Conservation (phyloP, 2,329 filamentous ascomycete species). For the Myriosclerotinia scirpicola region DNA sequence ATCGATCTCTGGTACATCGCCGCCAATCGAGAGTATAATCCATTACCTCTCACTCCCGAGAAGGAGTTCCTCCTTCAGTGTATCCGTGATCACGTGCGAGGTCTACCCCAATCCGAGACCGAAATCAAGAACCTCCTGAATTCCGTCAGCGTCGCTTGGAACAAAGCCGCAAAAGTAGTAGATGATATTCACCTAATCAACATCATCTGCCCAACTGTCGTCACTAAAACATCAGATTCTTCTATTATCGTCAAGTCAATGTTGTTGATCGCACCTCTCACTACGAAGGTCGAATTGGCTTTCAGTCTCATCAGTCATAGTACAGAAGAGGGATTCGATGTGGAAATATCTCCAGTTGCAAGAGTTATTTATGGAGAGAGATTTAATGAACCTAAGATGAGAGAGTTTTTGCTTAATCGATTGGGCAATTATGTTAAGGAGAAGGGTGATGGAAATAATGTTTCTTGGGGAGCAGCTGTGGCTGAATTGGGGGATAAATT, state of each 20-base stretch:
- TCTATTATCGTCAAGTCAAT: conserved; percentile 60
- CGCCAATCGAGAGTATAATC: conserved; percentile 53
- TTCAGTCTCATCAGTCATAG: conserved; percentile 55
- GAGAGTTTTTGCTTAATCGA: conserved; percentile 64
- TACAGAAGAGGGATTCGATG: conserved; percentile 51
- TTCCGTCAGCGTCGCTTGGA: conserved; percentile 64
- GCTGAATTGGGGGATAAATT: conserved; percentile 57
- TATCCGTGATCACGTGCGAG: conserved; percentile 66
- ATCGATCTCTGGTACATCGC: conserved; percentile 73
- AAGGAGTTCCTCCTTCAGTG: conserved; percentile 75
- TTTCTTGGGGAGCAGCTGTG: conserved; percentile 55
- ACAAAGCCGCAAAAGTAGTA: conserved; percentile 58
- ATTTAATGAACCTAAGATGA: conserved; percentile 73
- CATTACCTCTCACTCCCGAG: conserved; percentile 59
- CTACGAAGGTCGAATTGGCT: conserved; percentile 66
- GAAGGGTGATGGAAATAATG: conserved; percentile 43
- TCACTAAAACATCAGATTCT: conserved; percentile 64
- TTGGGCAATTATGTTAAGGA: conserved; percentile 43
- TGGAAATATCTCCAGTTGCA: conserved; percentile 55
- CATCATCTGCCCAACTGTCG: conserved; percentile 62
- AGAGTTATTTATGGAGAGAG: conserved; percentile 74
- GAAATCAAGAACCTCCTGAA: conserved; percentile 57
- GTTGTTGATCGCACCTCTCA: conserved; percentile 62
- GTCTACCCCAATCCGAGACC: conserved; percentile 57
- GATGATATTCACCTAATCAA: conserved; percentile 62